A percentile compares a stretch with the other conserved stretches of the same genome.
These are phyloP conservation scores for Fonsecaea pedrosoi DNA, from an alignment of 2,329 filamentous ascomycete species.

Conservation along the genomic window DNA sequence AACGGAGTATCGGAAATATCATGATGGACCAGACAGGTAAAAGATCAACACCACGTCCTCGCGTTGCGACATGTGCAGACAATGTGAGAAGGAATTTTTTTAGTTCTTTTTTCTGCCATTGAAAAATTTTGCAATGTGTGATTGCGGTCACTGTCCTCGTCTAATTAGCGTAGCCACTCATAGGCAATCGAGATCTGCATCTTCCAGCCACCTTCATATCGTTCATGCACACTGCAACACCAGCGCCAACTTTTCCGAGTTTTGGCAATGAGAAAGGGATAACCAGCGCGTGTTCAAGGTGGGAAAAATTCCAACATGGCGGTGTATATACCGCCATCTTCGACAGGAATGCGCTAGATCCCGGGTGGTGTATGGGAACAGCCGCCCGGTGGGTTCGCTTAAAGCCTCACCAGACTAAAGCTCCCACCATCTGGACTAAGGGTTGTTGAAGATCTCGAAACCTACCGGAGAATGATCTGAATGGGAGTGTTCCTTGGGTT, in stretches of 20 bases:
- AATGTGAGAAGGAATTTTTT: neutral
- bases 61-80: slow-evolving; percentile 10
- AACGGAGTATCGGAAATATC: neutral
- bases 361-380: slow-evolving; percentile 28
- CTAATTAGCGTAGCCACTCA: neutral
- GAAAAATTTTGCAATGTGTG: slow-evolving; percentile 23
- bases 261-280: slow-evolving; percentile 7
- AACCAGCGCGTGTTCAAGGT: neutral
- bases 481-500: neutral
- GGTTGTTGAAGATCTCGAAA: slow-evolving; percentile 17
- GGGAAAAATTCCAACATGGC: slow-evolving; percentile 5
- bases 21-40: slow-evolving; percentile 9
- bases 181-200: neutral
- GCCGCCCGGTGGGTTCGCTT: slow-evolving; percentile 17
- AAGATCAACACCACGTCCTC: slow-evolving; percentile 13
- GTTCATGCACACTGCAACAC: slow-evolving; percentile 14
- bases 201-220: slow-evolving; percentile 15
- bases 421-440: slow-evolving; percentile 12
- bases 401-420: slow-evolving; percentile 4
- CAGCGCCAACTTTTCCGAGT: neutral
- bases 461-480: slow-evolving; percentile 10
- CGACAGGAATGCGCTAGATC: neutral
- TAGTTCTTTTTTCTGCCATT: neutral
- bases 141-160: slow-evolving; percentile 6
- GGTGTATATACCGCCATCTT: slow-evolving; percentile 33